phyloP scores from a whole-genome alignment of 495 filamentous ascomycete genomes.

The Entonaema liquescens region DNA sequence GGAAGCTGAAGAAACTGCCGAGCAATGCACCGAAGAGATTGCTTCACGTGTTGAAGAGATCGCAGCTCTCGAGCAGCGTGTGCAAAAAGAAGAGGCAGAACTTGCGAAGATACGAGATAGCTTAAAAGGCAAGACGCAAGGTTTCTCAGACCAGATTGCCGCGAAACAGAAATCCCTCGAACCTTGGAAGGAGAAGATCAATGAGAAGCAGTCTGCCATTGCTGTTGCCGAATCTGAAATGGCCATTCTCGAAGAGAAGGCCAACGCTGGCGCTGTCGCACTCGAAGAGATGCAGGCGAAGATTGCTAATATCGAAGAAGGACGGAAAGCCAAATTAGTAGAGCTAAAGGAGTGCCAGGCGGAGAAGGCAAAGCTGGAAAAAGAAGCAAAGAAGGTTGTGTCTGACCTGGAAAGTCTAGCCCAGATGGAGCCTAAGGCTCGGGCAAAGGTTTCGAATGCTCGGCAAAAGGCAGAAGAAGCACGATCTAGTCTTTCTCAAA shows the following conservation, averaged over 20 bases:
- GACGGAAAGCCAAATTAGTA: constrained; percentile 70
- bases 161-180: constrained; percentile 92
- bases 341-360: constrained; percentile 80
- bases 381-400: constrained; percentile 75
- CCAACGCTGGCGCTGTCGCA: constrained; percentile 83
- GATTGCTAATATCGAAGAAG: constrained; percentile 75
- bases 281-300: constrained; percentile 86
- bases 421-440: constrained; percentile 80
- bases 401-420: constrained; percentile 74
- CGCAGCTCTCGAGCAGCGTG: constrained; percentile 71
- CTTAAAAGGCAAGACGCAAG: constrained; percentile 94
- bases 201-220: constrained; percentile 90
- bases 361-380: constrained; percentile 74
- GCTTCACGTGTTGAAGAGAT: constrained; percentile 77
- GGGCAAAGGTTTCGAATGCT: constrained; percentile 81
- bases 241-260: constrained; percentile 86
- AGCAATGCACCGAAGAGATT: constrained; percentile 80
- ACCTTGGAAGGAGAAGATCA: constrained; percentile 97
- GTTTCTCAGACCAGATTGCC: constrained; percentile 89
- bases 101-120: constrained; percentile 79
- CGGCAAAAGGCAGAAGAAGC: constrained; percentile 96
- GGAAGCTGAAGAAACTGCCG: constrained; percentile 78
- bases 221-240: constrained; percentile 95
- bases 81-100: constrained; percentile 82
- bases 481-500: constrained; percentile 83